Conservation (phyloP, 164 flowering plant species). For the Stephania cephalantha region DNA sequence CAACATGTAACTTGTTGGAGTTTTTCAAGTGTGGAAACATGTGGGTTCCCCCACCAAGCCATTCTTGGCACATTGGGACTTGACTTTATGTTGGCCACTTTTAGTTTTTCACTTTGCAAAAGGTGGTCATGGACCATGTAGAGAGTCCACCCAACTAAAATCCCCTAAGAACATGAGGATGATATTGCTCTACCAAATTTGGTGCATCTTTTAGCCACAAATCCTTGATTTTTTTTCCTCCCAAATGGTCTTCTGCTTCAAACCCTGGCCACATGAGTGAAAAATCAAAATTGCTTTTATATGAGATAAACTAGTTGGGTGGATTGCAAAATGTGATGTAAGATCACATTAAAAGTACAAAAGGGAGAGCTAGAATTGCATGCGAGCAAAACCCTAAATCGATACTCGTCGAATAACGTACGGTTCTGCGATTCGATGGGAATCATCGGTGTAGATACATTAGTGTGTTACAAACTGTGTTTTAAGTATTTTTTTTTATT, state of each 20-base stretch:
- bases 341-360: no score
- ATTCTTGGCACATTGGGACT: background rate
- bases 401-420: no score
- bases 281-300: background rate
- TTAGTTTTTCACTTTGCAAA: background rate
- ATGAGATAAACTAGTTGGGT: no score
- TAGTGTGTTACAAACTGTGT: no score
- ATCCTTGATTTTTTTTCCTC: background rate
- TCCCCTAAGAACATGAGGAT: background rate
- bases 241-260: background rate
- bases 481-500: no score
- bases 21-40: background rate
- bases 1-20: background rate
- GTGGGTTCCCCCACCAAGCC: background rate
- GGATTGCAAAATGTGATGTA: no score
- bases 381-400: no score
- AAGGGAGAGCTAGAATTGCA: no score
- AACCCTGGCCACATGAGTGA: constrained; percentile 2
- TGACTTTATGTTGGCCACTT: background rate
- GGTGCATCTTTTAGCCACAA: background rate
- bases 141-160: background rate
- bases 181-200: background rate
- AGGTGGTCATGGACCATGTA: background rate
- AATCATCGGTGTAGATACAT: no score
- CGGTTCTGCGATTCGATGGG: no score